Conservation (phyloP, 805 yeast species). For the Lipomyces orientalis region DNA sequence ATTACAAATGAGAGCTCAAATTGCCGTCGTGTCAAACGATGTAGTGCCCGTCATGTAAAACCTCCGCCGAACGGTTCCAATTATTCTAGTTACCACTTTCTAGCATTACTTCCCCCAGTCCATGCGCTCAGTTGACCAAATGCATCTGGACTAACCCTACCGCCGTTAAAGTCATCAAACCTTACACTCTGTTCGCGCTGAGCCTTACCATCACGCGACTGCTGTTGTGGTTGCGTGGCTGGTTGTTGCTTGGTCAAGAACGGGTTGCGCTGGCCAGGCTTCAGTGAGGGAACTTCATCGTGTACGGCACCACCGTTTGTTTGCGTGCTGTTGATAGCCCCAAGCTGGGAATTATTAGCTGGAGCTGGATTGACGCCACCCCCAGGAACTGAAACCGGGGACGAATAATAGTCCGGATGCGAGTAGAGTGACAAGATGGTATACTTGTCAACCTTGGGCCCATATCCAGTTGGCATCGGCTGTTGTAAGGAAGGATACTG, state of each 20-base stretch:
- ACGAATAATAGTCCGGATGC: slow-evolving; percentile 35
- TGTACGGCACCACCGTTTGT: background rate
- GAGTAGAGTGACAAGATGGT: slow-evolving; percentile 35
- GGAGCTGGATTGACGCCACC: background rate
- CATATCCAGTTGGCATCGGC: slow-evolving; percentile 29
- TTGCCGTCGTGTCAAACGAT: no score
- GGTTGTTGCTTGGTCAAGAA: slow-evolving; percentile 20
- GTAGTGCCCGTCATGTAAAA: background rate
- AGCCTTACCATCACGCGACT: slow-evolving; percentile 9
- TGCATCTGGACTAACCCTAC: slow-evolving; percentile 37
- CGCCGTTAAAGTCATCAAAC: slow-evolving; percentile 22
- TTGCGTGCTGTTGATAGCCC: background rate
- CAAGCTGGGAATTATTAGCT: background rate
- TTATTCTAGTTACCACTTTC: slow-evolving; percentile 13
- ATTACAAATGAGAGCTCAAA: background rate
- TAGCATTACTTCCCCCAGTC: slow-evolving; percentile 20
- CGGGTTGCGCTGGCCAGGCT: slow-evolving; percentile 34
- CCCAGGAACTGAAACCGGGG: slow-evolving; percentile 34
- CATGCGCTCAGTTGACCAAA: slow-evolving; percentile 39
- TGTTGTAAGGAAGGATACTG: slow-evolving; percentile 31
- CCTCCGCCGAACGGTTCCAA: slow-evolving; percentile 7
- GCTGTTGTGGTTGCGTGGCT: slow-evolving; percentile 15
- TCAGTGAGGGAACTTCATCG: background rate
- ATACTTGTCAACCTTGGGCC: slow-evolving; percentile 22
- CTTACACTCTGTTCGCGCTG: slow-evolving; percentile 13